Base-by-base conservation (phyloP, 805 yeast genomes). In the Millerozyma miso region DNA sequence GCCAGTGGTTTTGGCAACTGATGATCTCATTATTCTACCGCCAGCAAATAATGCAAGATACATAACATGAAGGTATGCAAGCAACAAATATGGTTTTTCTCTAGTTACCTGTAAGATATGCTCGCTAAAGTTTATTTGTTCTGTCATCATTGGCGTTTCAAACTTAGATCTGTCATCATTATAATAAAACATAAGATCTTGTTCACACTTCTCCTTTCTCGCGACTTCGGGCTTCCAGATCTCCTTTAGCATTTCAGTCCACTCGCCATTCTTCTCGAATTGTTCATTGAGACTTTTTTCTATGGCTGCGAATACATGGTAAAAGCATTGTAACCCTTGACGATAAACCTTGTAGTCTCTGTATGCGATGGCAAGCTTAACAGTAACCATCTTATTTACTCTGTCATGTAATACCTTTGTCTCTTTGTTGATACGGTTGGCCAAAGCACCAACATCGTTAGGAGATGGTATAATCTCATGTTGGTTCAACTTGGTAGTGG, bases 11-110 rank as follows among this genome's bases (percentile, higher is more conserved):
- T 75, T 78, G 39, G 81, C 69, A 20, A 87, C 63, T 14, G 81
- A 76, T 0, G 89, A 80, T 46, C 83, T 69, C 79, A 88, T 74
- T 29, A 87, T 71, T 48, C 81, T 72, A 14, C 95, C 95, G 39
- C 96, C 96, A 1, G 95, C 95, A 67, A 87, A 87, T 39, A 87
- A 73, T 0, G 93, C 95, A 56, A 87, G 66, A 63, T 87, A 87
- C 79, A 87, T 74, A 38, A 85, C 93, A 59, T 87, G 96, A 68
- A 88, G 79, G 61, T 87, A 87, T 4, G 95, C 93, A 37, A 87
- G 68, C 31, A 87, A 62, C 16, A 85, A 62, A 51, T 84, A 78
- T 5, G 96, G 95, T 55, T 83, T 81, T 36, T 75, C 80, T 35
- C 56, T 56, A 31, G 84, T 75, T 6, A 71, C 73, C 38, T 64